A percentile compares a stretch with the other conserved stretches of the same genome.
These are phyloP conservation scores for Fomitopsis schrenkii DNA, from an alignment of 1,284 basidiomycete species.

Conservation along the genomic window DNA sequence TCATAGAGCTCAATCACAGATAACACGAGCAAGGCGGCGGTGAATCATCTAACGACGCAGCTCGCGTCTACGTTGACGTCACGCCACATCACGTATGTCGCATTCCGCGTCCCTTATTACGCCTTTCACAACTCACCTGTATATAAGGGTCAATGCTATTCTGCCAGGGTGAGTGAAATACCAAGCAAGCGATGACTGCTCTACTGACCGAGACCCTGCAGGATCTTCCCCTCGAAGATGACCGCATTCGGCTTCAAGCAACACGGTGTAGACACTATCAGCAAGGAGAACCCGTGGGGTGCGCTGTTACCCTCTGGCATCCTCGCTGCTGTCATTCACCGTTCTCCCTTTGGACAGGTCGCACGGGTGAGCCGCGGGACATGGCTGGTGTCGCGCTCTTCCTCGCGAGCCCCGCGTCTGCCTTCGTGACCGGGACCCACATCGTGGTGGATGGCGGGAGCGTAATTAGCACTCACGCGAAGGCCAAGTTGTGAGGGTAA, in stretches of 20 bases:
- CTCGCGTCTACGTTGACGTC: slow-evolving; percentile 69
- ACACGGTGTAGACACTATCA: slow-evolving; percentile 50
- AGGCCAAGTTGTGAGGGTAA: slow-evolving; percentile 1
- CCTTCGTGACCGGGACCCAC: slow-evolving; percentile 73
- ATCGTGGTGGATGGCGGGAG: slow-evolving; percentile 69
- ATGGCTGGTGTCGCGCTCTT: slow-evolving; percentile 74
- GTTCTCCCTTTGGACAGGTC: slow-evolving; percentile 38
- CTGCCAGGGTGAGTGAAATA: slow-evolving; percentile 55
- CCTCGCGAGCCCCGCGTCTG: slow-evolving; percentile 65
- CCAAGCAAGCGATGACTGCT: background rate
- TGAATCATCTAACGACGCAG: slow-evolving; percentile 78
- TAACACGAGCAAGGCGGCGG: slow-evolving; percentile 77
- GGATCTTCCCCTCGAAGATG: slow-evolving; percentile 86
- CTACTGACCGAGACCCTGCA: slow-evolving; percentile 21
- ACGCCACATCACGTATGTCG: slow-evolving; percentile 58
- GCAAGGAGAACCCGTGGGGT: slow-evolving; percentile 58
- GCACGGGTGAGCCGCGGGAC: slow-evolving; percentile 66
- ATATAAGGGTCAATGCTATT: slow-evolving; percentile 78
- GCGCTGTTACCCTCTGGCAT: slow-evolving; percentile 8
- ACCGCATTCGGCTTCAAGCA: slow-evolving; percentile 72
- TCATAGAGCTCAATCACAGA: slow-evolving; percentile 37
- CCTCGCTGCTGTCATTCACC: background rate
- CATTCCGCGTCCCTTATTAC: background rate
- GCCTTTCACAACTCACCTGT: background rate
- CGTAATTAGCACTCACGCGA: slow-evolving; percentile 9